A percentile compares a stretch with the other conserved stretches of the same genome.
phyloP scores from a whole-genome alignment of 1,284 basidiomycete species.

The Schizophyllum commune region DNA sequence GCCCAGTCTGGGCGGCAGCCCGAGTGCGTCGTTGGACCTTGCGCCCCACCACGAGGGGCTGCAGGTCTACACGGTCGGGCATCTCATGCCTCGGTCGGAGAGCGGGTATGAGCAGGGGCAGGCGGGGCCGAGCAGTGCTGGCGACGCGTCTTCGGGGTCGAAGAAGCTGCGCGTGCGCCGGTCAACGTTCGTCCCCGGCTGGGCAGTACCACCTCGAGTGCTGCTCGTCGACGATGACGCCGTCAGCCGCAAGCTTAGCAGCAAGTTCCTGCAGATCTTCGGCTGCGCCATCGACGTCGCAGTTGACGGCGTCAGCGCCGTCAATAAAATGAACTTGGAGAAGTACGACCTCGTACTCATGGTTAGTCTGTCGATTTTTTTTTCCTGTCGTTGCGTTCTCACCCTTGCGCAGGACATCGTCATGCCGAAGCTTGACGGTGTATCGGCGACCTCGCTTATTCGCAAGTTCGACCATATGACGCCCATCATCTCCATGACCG shows the following conservation, averaged over 20 bases:
- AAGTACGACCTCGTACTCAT: conserved; percentile 94
- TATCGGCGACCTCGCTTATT: conserved; percentile 88
- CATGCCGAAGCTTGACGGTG: conserved; percentile 89
- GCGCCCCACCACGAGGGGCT: not conserved
- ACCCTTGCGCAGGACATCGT: conserved; percentile 67
- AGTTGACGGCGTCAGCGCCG: conserved; percentile 88
- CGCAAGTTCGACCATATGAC: conserved; percentile 92
- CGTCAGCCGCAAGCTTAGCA: conserved; percentile 80
- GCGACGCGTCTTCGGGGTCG: conserved; percentile 8
- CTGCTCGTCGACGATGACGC: conserved; percentile 94
- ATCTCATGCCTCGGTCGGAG: conserved; percentile 47
- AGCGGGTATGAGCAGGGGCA: not conserved
- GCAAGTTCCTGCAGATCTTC: conserved; percentile 93
- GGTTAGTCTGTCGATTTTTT: conserved; percentile 43
- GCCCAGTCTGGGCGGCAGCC: conserved; percentile 8
- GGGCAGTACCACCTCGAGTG: conserved; percentile 82
- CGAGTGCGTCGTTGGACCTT: not conserved
- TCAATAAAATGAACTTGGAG: conserved; percentile 93
- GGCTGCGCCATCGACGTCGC: conserved; percentile 94
- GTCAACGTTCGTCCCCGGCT: conserved; percentile 80
- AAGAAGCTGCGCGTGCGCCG: conserved; percentile 57
- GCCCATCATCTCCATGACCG: conserved; percentile 96
- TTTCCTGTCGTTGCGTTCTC: not conserved
- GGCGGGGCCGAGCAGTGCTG: conserved; percentile 7
- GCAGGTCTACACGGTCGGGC: conserved; percentile 78